These are phyloP conservation scores for Podila epicladia DNA, from an alignment of 192 early-diverging fungal species.

Conservation along the genomic window DNA sequence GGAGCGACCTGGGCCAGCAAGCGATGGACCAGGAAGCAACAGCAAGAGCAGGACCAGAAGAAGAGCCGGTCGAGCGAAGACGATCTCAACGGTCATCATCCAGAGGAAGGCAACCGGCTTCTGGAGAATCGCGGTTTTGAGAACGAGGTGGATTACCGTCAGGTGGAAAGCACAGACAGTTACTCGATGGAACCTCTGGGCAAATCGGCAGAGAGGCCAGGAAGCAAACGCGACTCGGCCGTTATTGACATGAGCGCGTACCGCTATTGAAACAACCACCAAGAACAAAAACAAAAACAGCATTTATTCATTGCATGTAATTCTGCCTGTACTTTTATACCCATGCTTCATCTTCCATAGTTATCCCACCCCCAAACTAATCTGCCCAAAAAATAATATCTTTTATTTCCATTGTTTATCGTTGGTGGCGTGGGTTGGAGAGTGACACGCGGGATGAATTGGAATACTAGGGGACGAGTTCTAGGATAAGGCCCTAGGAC, in stretches of 20 bases:
- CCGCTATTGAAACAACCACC: slow-evolving; percentile 9
- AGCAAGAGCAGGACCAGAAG: slow-evolving; percentile 1
- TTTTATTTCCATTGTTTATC: too few species aligned
- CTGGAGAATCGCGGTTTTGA: background rate
- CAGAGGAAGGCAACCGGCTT: background rate
- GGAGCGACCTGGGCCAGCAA: slow-evolving; percentile 33
- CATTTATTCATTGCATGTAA: background rate
- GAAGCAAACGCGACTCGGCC: slow-evolving; percentile 29
- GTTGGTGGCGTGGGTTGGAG: too few species aligned
- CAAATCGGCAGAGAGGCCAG: background rate
- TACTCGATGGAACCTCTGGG: background rate
- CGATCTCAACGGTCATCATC: background rate
- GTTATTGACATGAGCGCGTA: slow-evolving; percentile 35
- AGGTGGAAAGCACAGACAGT: background rate
- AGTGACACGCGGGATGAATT: too few species aligned
- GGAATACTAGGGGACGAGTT: too few species aligned
- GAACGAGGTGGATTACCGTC: background rate
- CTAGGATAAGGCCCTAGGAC: too few species aligned
- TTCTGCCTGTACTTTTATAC: too few species aligned
- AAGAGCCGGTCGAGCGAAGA: slow-evolving; percentile 36
- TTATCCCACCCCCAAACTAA: too few species aligned
- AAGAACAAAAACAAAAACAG: background rate
- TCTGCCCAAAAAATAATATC: too few species aligned
- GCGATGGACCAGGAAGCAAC: slow-evolving; percentile 32
- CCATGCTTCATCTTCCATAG: too few species aligned